Percentiles rank a stretch among this genome's conserved stretches.
These are phyloP conservation scores for Cornus florida DNA, from an alignment of 148 eudicot genomes.

Conservation along the genomic window DNA sequence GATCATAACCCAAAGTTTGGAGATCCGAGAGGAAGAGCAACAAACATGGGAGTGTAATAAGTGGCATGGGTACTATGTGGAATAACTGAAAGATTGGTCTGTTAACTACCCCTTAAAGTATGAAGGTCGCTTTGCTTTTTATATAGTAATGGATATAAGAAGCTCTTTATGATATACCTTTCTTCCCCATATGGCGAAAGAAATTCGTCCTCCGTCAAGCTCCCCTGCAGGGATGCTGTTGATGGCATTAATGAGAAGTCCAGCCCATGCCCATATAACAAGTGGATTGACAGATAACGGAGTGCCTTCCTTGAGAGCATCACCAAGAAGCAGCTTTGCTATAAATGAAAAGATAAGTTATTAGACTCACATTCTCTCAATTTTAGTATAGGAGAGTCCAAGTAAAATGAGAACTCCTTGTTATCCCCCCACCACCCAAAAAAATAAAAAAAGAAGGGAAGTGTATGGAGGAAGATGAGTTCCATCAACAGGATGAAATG, in stretches of 20 bases:
- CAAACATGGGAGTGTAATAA: no score
- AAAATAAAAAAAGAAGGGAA: background rate
- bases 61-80: no score
- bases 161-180: constrained; percentile 50
- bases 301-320: constrained; percentile 88
- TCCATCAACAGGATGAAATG: no score
- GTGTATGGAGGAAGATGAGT: background rate
- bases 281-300: constrained; percentile 89
- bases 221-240: constrained; percentile 99
- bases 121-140: no score
- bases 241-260: constrained; percentile 92
- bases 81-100: no score
- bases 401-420: background rate
- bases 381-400: background rate
- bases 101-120: no score
- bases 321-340: constrained; percentile 94
- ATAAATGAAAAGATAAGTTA: constrained; percentile 16
- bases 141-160: background rate
- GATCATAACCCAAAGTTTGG: no score
- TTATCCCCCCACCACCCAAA: no score
- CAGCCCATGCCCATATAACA: constrained; percentile 99
- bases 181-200: constrained; percentile 95
- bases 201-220: constrained; percentile 94
- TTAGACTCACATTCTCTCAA: background rate
- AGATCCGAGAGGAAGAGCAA: no score